Base-by-base conservation (phyloP, 345 rosid species). In the Boechera stricta region DNA sequence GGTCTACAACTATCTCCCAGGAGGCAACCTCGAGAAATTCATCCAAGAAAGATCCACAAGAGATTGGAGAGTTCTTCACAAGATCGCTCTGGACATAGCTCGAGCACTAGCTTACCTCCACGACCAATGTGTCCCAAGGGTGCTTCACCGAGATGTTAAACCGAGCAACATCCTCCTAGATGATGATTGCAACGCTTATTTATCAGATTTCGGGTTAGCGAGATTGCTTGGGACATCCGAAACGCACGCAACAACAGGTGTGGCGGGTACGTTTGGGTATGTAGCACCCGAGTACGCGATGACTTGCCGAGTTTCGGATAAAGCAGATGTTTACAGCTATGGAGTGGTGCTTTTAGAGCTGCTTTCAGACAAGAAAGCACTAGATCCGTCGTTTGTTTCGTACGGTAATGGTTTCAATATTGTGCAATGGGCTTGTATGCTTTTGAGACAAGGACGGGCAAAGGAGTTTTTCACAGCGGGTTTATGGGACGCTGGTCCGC, bases 251-350 rank as follows among this genome's bases (percentile, higher is more conserved):
- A 94, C 98, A 0, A 94, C 97, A 0, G 98, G 96, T 0, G 98
- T 94, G 21, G 98, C 98, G 1, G 98, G 98, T 26, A 94, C 98
- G 8, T 94, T 91, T 7, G 98, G 98, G 2, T 94, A 93, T 60
- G 98, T 93, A 42, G 98, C 98, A 3, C 98, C 98, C 1, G 98
- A 91, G 76, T 93, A 93, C 64, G 98, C 98, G 1, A 91, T 91
- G 96, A 94, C 98, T 3, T 94, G 98, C 70, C 90, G 97, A 10
- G 98, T 94, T 44, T 94, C 98, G 3, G 98, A 94, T 6, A 94
- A 94, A 84, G 96, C 98, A 0, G 98, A 94, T 78, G 98, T 94
- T 39, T 94, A 94, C 85, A 94, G 98, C 71, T 94, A 91, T 8
- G 98, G 98, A 10, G 97, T 94, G 16, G 97, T 94, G 73, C 96